Evolutionary conservation across 148 eudicot species (phyloP).

Genomic region (Spergularia bocconei): DNA sequence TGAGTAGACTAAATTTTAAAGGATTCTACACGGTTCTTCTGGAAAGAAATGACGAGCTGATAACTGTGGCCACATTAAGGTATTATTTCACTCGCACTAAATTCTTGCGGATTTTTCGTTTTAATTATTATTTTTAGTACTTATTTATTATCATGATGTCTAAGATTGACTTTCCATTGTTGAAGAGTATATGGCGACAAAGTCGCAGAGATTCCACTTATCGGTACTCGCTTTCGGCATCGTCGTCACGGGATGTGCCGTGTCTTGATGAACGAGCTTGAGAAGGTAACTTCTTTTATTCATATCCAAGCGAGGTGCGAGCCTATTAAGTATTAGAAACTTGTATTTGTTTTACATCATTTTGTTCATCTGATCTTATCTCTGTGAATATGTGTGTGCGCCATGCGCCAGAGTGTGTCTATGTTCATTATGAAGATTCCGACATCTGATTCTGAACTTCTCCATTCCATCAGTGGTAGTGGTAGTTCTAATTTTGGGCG

Average conservation of each 20-base stretch:
- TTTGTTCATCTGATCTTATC: too few species aligned
- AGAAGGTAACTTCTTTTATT: slow-evolving; percentile 53
- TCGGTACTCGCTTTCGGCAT: slow-evolving; percentile 78
- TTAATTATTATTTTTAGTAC: not conserved
- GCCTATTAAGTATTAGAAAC: not conserved
- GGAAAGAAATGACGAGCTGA: slow-evolving; percentile 81
- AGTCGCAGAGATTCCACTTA: slow-evolving; percentile 90
- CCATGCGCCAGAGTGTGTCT: too few species aligned
- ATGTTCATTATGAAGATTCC: too few species aligned
- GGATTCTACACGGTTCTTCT: slow-evolving; percentile 84
- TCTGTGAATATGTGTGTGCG: too few species aligned
- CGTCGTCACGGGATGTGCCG: slow-evolving; percentile 95
- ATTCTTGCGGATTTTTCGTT: not conserved
- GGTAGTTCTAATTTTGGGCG: too few species aligned
- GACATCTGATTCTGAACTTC: too few species aligned
- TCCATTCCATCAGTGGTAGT: too few species aligned
- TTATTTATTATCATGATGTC: not conserved
- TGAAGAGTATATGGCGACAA: slow-evolving; percentile 64
- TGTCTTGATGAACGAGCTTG: slow-evolving; percentile 71
- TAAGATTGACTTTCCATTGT: slow-evolving; percentile 21
- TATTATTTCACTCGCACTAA: slow-evolving; percentile 24
- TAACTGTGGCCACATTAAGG: slow-evolving; percentile 78
- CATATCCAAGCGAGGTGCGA: not conserved
- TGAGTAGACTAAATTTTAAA: slow-evolving; percentile 70
- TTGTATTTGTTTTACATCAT: too few species aligned